Base-by-base conservation (phyloP, 2,329 filamentous ascomycete genomes). In the Xylaria sp. region DNA sequence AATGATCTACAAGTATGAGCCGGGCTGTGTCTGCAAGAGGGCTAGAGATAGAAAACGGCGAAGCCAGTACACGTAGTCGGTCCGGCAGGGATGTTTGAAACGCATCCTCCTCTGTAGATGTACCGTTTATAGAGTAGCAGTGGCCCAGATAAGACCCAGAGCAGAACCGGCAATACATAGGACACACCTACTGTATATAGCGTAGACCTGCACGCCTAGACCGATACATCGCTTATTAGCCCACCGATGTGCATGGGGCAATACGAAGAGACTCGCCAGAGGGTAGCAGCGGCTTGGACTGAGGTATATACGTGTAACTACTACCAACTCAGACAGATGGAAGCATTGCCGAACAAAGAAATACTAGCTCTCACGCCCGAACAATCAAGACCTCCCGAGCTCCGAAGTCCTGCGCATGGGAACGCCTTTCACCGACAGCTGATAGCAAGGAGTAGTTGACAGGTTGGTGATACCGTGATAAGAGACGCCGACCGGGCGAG, bases 251-350 rank as follows among this genome's bases (percentile, higher is more conserved):
- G 29, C 37, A 17, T 57, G 54, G 48, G 48, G 54, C 41, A 62
- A 62, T 54, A 62, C 59, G 59, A 62, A 54, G 48, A 54, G 25
- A 46, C 25, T 51, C 27, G 57, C 41, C 4, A 37, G 15, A 58
- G 44, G 54, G 54, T 61, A 19, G 46, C 27, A 60, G 47, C 33
- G 41, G 25, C 27, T 56, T 53, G 40, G 47, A 41, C 29, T 37
- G 19, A 56, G 33, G 54, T 46, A 51, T 25, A 40, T 44, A 60
- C 23, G n/a, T n/a, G n/a, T n/a, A n/a, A n/a, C n/a, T n/a, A n/a
- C n/a, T n/a, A n/a, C 38, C 15, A 35, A 11, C 4, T 35, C 15
- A 25, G 17, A 40, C 11, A 1, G 17, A 37, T 4, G 11, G 4
- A 44, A n/a, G 21, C 21, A 44, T 27, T 27, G 21, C 21, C 21